Conservation (phyloP, 2,329 filamentous ascomycete genomes). For the Aspergillus arachidicola region DNA sequence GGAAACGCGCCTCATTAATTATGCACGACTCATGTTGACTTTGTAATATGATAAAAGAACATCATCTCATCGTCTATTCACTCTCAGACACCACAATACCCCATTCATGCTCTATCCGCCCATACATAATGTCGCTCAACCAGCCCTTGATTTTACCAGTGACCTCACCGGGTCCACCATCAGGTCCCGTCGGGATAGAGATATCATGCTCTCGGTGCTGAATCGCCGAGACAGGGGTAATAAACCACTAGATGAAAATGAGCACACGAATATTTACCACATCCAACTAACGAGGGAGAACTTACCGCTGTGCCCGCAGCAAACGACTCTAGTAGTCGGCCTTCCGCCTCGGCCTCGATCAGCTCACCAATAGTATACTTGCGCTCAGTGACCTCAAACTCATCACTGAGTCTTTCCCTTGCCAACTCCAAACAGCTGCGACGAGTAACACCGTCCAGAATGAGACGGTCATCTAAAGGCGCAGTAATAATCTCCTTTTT, state of each 20-base stretch:
- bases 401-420: slow-evolving; percentile 53
- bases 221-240: slow-evolving; percentile 11
- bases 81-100: slow-evolving; percentile 11
- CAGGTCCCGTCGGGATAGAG: slow-evolving; percentile 3
- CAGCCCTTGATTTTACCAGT: slow-evolving; percentile 15
- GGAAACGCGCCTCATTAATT: not conserved
- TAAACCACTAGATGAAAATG: slow-evolving; percentile 10
- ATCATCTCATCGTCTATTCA: not conserved
- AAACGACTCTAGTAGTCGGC: slow-evolving; percentile 76
- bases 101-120: slow-evolving; percentile 13
- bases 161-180: slow-evolving; percentile 8
- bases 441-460: slow-evolving; percentile 80
- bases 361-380: slow-evolving; percentile 78
- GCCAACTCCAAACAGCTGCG: slow-evolving; percentile 73
- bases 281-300: not conserved
- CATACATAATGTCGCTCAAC: slow-evolving; percentile 18
- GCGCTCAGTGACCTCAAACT: slow-evolving; percentile 77
- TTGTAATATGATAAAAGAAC: not conserved
- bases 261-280: not conserved
- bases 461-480: slow-evolving; percentile 75
- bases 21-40: not conserved
- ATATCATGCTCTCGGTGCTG: slow-evolving; percentile 7
- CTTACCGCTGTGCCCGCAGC: slow-evolving; percentile 72
- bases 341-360: slow-evolving; percentile 67
- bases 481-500: slow-evolving; percentile 74